These are phyloP conservation scores for Paramecium bursaria DNA, from an alignment of 73 alveolate species.

Conservation along the genomic window DNA sequence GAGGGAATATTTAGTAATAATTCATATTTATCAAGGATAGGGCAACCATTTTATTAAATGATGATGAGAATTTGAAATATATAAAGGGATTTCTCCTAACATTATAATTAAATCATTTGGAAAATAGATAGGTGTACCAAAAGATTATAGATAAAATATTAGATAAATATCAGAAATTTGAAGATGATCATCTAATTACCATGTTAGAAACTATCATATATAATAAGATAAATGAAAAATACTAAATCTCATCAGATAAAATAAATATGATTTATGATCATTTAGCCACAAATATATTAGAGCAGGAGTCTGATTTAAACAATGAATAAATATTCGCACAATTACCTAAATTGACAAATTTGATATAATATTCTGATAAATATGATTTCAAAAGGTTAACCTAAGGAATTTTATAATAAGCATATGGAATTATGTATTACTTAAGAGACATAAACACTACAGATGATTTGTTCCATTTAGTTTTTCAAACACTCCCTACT, in stretches of 20 bases:
- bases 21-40: too few relatives aligned
- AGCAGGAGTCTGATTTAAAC: neutral
- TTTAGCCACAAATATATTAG: conserved; percentile 2
- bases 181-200: conserved; percentile 41
- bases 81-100: conserved; percentile 25
- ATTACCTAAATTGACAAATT: conserved; percentile 46
- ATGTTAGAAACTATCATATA: conserved; percentile 38
- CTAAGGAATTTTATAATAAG: too few relatives aligned
- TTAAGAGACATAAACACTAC: too few relatives aligned
- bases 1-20: too few relatives aligned
- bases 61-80: conserved; percentile 11
- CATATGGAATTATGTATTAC: too few relatives aligned
- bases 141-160: conserved; percentile 2
- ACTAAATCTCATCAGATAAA: conserved; percentile 18
- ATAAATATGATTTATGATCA: conserved; percentile 20
- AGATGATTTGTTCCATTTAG: too few relatives aligned
- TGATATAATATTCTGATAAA: neutral
- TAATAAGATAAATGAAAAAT: conserved; percentile 5
- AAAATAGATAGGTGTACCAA: conserved; percentile 29
- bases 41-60: conserved; percentile 4
- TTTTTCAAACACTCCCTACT: too few relatives aligned
- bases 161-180: neutral
- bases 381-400: too few relatives aligned
- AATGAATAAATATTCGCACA: neutral
- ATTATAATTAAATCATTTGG: conserved; percentile 16